Conservation (phyloP, 225 moss, liverwort and hornwort genomes). For the Marchantia polymorpha region DNA sequence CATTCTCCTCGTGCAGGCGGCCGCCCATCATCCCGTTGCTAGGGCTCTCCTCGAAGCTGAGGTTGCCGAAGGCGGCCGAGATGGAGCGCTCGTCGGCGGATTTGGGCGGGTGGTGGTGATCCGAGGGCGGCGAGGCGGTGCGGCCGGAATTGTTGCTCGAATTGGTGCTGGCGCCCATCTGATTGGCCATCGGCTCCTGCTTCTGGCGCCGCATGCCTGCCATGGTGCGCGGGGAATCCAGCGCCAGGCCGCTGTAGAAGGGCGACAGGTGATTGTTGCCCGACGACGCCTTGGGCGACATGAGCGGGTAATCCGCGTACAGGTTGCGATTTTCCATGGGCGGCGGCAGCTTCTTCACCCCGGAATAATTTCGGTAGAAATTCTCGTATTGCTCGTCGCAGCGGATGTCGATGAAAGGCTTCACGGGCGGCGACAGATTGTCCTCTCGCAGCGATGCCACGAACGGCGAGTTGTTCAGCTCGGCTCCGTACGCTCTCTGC, state of each 20-base stretch:
- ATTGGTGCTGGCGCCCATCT: constrained; percentile 44
- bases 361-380: constrained; percentile 86
- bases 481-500: constrained; percentile 81
- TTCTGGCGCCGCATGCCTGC: constrained; percentile 64
- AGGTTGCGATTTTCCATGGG: constrained; percentile 91
- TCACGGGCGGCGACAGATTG: constrained; percentile 51
- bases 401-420: constrained; percentile 91
- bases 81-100: constrained; percentile 60
- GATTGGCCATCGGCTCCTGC: constrained; percentile 47
- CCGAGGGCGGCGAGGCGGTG: constrained; percentile 43
- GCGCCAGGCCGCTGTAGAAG: constrained; percentile 65
- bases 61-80: constrained; percentile 65
- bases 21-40: constrained; percentile 46
- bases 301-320: constrained; percentile 64
- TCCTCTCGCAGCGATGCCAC: constrained; percentile 36
- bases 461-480: constrained; percentile 53
- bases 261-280: constrained; percentile 65
- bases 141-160: constrained; percentile 47
- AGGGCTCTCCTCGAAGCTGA: constrained; percentile 68
- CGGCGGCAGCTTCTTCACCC: constrained; percentile 85
- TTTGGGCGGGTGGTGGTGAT: constrained; percentile 44
- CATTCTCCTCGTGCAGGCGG: constrained; percentile 41
- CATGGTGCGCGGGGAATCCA: constrained; percentile 78
- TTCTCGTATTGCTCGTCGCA: constrained; percentile 96
- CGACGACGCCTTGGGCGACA: constrained; percentile 72